These are phyloP conservation scores for Panus rudis DNA, from an alignment of 768 basidiomycete genomes.

Conservation along the genomic window DNA sequence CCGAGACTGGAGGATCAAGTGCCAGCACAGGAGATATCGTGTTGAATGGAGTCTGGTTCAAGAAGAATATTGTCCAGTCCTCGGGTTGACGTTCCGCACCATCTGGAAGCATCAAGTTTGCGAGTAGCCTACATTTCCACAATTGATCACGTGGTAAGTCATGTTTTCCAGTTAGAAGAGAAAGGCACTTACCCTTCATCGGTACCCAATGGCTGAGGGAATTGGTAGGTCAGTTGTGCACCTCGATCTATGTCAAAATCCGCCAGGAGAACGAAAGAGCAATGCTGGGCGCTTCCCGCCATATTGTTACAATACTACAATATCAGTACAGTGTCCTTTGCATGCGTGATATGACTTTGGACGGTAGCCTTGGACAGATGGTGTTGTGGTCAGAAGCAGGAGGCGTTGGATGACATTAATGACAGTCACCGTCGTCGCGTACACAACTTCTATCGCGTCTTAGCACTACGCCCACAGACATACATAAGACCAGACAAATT, in stretches of 20 bases:
- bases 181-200: conserved; percentile 74
- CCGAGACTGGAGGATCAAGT: too few relatives aligned
- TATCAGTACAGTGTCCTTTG: too few relatives aligned
- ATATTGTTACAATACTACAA: too few relatives aligned
- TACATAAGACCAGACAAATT: too few relatives aligned
- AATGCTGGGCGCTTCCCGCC: conserved; percentile 65
- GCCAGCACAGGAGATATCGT: conserved; percentile 79
- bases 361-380: too few relatives aligned
- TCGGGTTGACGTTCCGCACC: conserved; percentile 92
- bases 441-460: too few relatives aligned
- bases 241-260: conserved; percentile 98
- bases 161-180: not conserved
- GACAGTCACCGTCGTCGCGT: too few relatives aligned
- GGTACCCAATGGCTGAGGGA: conserved; percentile 88
- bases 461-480: too few relatives aligned
- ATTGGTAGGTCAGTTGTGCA: conserved; percentile 90
- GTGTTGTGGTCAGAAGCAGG: too few relatives aligned
- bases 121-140: conserved; percentile 58
- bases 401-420: too few relatives aligned
- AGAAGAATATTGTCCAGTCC: conserved; percentile 98
- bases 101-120: conserved; percentile 97
- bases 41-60: conserved; percentile 90
- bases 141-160: conserved; percentile 7
- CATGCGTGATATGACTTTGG: too few relatives aligned
- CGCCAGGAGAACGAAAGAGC: conserved; percentile 92